phyloP scores from a whole-genome alignment of 352 stramenopile species.

The Discostella stelligera region DNA sequence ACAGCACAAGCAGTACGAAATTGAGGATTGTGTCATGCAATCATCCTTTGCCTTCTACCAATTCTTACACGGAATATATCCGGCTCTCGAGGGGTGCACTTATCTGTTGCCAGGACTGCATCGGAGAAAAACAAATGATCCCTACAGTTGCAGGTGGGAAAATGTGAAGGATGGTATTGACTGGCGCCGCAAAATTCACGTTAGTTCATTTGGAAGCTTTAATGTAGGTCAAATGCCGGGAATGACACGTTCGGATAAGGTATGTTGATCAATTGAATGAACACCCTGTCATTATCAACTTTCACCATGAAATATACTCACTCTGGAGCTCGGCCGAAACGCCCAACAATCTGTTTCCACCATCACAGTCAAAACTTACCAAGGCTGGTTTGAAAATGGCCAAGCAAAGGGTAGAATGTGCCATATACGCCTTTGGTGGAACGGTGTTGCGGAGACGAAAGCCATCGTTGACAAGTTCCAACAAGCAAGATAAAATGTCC shows the following conservation, averaged over 20 bases:
- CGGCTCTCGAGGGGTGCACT: conserved; percentile 27
- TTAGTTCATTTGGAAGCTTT: conserved; percentile 36
- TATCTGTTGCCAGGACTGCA: conserved; percentile 31
- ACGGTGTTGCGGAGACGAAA: conserved; percentile 13
- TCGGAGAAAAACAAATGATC: not conserved
- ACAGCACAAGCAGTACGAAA: not conserved
- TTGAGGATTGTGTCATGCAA: conserved; percentile 6
- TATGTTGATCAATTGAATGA: not conserved
- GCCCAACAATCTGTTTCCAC: not conserved
- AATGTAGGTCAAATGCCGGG: conserved; percentile 13
- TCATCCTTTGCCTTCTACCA: conserved; percentile 7
- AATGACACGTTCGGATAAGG: conserved; percentile 16
- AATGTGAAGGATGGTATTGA: not conserved
- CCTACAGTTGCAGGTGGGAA: not conserved
- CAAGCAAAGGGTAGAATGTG: conserved; percentile 32
- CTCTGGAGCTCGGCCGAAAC: not conserved
- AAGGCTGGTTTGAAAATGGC: conserved; percentile 22
- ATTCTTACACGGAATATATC: conserved; percentile 18
- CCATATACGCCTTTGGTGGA: conserved; percentile 52
- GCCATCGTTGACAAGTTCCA: not conserved
- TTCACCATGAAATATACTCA: not conserved
- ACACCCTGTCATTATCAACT: not conserved
- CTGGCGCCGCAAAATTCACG: conserved; percentile 18
- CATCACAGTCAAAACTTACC: conserved; percentile 7
- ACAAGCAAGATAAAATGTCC: conserved; percentile 16